phyloP scores from a whole-genome alignment of 2,329 filamentous ascomycete genomes.

The Talaromyces rugulosus region DNA sequence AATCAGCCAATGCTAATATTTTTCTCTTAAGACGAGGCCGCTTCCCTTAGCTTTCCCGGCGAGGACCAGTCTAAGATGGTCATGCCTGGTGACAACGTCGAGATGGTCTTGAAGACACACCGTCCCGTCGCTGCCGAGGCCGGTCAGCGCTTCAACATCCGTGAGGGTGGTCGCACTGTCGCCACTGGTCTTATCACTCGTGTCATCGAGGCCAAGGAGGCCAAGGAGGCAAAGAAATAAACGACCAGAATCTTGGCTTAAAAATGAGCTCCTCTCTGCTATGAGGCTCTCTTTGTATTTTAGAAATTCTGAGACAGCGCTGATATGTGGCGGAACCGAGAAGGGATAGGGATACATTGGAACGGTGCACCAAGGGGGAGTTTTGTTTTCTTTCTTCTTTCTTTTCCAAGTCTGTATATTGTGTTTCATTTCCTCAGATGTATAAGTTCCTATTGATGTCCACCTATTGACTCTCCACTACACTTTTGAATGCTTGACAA shows the following conservation, averaged over 20 bases:
- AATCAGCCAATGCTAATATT: constrained; percentile 7
- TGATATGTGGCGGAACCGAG: constrained; percentile 24
- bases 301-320: constrained; percentile 27
- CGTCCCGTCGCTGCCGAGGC: constrained; percentile 82
- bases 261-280: constrained; percentile 11
- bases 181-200: constrained; percentile 79
- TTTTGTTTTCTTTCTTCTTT: constrained; percentile 8
- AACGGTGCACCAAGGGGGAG: constrained; percentile 14
- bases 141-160: constrained; percentile 96
- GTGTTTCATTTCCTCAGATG: constrained; percentile 7
- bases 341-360: constrained; percentile 8
- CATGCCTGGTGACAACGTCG: constrained; percentile 98
- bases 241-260: constrained; percentile 1
- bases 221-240: constrained; percentile 20
- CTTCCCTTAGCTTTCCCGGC: constrained; percentile 79
- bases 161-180: constrained; percentile 89
- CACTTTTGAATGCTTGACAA: not conserved
- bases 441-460: constrained; percentile 6
- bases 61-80: constrained; percentile 77
- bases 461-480: constrained; percentile 10
- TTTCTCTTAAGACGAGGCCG: constrained; percentile 53
- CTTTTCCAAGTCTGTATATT: constrained; percentile 10
- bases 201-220: constrained; percentile 48
- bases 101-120: constrained; percentile 88
- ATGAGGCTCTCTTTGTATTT: constrained; percentile 7